Evolutionary conservation across 2,329 filamentous ascomycete genomes (phyloP), one percentile per base, ranked within the genome.

Genomic region (Sclerotinia spermophila): DNA sequence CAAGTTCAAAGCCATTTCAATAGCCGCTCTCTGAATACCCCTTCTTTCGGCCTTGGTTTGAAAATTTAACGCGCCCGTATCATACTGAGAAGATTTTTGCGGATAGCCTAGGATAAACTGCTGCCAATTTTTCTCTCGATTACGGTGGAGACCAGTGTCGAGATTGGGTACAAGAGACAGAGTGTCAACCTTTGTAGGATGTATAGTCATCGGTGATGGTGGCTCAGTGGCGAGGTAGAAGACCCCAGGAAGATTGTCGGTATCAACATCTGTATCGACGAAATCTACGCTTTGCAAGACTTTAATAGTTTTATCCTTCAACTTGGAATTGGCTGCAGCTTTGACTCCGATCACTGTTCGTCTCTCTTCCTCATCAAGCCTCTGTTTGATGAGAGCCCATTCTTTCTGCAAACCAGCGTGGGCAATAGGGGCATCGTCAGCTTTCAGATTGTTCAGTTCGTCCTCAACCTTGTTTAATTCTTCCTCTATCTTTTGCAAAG

Each of bases 1-100:
- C 2, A 76, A 66, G 35, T 78, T 78, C 21, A 79, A 68, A 4
- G 68, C 72, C 19, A 77, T 68, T 64, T 79, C 74, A 58, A 77
- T 75, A 24, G 76, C 74, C 17, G 76, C 77, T 71, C 77, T 64
- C 61, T 75, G 71, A 15, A 77, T 74, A 13, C 77, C 77, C 51
- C 77, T 65, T 61, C 74, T 68, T 67, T 78, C 73, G 19, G 77
- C 77, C 60, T 75, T 77, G 2, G 66, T 44, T n/a, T 61, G 74
- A 61, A 75, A 78, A 38, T 78, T 73, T 33, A 74, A 27, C 4
- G 66, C 27, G 21, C 66, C 66, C 6, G 27, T 45, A 27, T 58
- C 51, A 10, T 67, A 67, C 17, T 21, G 38, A 2, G 53, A 56
- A 13, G 6, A 19, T 38, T 33, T 21, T 53, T 66, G 19, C n/a